Conservation (phyloP, 352 stramenopile genomes). For the Phytophthora pistaciae region DNA sequence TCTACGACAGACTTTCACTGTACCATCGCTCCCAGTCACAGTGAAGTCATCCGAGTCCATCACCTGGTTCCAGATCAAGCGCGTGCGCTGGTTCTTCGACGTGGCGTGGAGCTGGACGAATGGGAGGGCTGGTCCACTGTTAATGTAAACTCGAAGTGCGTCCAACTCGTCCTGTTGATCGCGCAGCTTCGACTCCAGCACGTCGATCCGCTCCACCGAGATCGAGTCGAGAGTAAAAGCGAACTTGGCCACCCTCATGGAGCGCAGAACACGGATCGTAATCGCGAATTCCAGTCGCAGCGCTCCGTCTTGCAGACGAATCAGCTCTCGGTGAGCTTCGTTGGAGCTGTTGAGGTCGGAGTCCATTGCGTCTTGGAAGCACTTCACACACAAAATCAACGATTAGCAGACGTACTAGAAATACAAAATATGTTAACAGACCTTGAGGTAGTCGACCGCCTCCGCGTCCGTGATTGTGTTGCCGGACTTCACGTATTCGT, state of each 20-base stretch:
- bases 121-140: background rate
- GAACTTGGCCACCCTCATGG: background rate
- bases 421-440: background rate
- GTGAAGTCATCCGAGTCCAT: background rate
- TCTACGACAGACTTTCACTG: background rate
- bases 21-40: background rate
- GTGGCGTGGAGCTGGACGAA: background rate
- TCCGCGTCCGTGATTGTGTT: conserved; percentile 22
- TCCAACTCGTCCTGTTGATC: conserved; percentile 11
- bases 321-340: conserved; percentile 14
- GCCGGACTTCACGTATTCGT: conserved; percentile 7
- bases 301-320: background rate
- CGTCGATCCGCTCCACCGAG: conserved; percentile 25
- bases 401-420: background rate
- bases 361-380: conserved; percentile 26
- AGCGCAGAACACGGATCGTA: conserved; percentile 13
- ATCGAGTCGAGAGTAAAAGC: too few species aligned
- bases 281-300: conserved; percentile 12
- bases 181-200: conserved; percentile 24
- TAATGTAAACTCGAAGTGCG: background rate
- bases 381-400: conserved; percentile 1
- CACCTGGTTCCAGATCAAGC: background rate
- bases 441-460: conserved; percentile 17
- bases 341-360: background rate
- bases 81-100: background rate